phyloP scores from a whole-genome alignment of 257 asterid species.

The Mentha longifolia region DNA sequence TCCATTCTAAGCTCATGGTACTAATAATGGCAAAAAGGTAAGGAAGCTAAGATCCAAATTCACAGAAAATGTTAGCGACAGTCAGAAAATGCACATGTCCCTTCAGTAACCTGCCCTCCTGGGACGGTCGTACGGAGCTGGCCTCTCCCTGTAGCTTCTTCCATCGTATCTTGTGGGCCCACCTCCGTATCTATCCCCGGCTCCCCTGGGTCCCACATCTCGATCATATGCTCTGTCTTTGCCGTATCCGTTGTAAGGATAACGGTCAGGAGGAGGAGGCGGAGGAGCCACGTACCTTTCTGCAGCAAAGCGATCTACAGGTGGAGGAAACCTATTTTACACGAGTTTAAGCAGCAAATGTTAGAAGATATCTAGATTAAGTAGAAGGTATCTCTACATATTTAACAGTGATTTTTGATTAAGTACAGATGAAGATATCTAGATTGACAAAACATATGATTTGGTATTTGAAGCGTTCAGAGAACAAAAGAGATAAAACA shows the following conservation, averaged over 20 bases:
- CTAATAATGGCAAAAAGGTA: neutral
- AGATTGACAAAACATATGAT: too few relatives aligned
- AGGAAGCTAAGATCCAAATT: slow-evolving; percentile 31
- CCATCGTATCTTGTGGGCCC: slow-evolving; percentile 78
- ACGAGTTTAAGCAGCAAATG: slow-evolving; percentile 3
- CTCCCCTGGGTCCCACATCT: slow-evolving; percentile 66
- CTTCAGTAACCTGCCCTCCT: slow-evolving; percentile 73
- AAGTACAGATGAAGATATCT: neutral
- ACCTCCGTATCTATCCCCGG: slow-evolving; percentile 58
- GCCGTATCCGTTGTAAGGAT: slow-evolving; percentile 66
- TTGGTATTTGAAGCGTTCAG: too few relatives aligned
- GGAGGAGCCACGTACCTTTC: slow-evolving; percentile 61
- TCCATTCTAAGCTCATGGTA: neutral
- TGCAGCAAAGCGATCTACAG: slow-evolving; percentile 64
- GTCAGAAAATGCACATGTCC: neutral
- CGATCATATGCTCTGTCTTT: slow-evolving; percentile 64
- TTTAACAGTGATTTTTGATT: neutral
- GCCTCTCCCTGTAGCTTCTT: slow-evolving; percentile 67
- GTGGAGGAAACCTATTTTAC: slow-evolving; percentile 61
- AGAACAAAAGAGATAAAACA: too few relatives aligned
- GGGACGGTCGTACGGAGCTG: slow-evolving; percentile 85
- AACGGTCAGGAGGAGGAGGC: slow-evolving; percentile 56
- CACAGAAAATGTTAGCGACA: slow-evolving; percentile 9
- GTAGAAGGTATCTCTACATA: neutral
- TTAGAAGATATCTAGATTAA: slow-evolving; percentile 6